phyloP scores from a whole-genome alignment of 768 basidiomycete species.

The Lactarius vividus region DNA sequence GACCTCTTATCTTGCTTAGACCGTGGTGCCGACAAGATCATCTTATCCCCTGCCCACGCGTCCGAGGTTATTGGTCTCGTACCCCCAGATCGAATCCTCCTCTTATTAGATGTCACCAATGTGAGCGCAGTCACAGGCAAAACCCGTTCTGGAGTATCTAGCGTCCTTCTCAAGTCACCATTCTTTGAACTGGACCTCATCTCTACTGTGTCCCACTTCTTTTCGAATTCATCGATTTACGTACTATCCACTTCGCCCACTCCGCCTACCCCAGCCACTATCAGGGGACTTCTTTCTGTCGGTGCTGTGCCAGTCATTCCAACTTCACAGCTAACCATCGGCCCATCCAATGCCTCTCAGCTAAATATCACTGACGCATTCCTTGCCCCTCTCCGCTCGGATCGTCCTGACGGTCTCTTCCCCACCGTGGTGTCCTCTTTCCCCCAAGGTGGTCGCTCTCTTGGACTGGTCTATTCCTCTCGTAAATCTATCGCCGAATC shows the following conservation, averaged over 20 bases:
- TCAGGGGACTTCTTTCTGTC: slow-evolving; percentile 57
- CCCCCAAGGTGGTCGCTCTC: slow-evolving; percentile 61
- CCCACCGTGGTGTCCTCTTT: slow-evolving; percentile 85
- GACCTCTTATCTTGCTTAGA: slow-evolving; percentile 67
- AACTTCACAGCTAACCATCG: slow-evolving; percentile 63
- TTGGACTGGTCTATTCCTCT: slow-evolving; percentile 97
- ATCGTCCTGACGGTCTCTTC: slow-evolving; percentile 89
- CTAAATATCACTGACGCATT: slow-evolving; percentile 84
- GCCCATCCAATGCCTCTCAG: slow-evolving; percentile 49
- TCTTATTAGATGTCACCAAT: slow-evolving; percentile 72
- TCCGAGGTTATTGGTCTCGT: slow-evolving; percentile 65
- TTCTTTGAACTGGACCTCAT: slow-evolving; percentile 74
- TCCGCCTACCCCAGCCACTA: slow-evolving; percentile 55
- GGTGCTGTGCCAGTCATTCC: slow-evolving; percentile 71
- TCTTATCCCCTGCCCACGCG: slow-evolving; percentile 65
- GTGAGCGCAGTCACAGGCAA: slow-evolving; percentile 74
- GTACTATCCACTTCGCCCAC: slow-evolving; percentile 51
- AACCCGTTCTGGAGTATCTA: slow-evolving; percentile 69
- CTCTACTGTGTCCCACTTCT: slow-evolving; percentile 73
- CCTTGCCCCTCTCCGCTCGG: slow-evolving; percentile 76
- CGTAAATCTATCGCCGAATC: slow-evolving; percentile 79
- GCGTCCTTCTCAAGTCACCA: slow-evolving; percentile 74
- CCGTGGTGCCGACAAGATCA: slow-evolving; percentile 74
- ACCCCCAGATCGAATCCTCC: slow-evolving; percentile 67
- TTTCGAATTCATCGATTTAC: slow-evolving; percentile 57